These are phyloP conservation scores for Metarhizium album DNA, from an alignment of 2,329 filamentous ascomycete genomes.

Conservation along the genomic window DNA sequence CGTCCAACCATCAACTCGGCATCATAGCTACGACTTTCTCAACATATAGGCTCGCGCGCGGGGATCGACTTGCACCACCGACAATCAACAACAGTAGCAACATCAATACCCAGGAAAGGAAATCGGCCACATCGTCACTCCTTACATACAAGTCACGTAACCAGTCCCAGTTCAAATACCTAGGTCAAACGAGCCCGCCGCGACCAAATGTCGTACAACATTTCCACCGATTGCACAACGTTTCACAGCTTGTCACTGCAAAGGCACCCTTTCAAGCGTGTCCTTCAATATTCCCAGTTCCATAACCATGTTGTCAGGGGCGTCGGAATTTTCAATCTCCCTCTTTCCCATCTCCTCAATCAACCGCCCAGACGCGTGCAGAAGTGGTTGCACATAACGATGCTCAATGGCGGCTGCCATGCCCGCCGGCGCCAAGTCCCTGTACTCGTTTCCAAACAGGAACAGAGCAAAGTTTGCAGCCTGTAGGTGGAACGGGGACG, in stretches of 20 bases:
- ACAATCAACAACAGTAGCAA: background rate
- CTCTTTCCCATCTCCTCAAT: constrained; percentile 20
- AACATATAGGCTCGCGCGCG: no score
- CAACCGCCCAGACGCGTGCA: constrained; percentile 29
- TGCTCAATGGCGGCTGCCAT: constrained; percentile 48
- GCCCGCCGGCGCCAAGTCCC: constrained; percentile 40
- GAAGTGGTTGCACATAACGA: constrained; percentile 45
- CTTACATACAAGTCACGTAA: background rate
- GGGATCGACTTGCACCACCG: background rate
- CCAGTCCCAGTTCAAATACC: background rate
- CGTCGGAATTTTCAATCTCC: constrained; percentile 19
- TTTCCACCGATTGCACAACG: background rate
- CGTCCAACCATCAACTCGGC: no score
- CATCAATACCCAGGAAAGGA: background rate
- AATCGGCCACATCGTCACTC: background rate
- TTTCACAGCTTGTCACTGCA: constrained; percentile 20
- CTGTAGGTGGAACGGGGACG: constrained; percentile 45
- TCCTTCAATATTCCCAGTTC: constrained; percentile 32
- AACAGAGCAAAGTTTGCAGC: constrained; percentile 51
- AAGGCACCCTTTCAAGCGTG: constrained; percentile 28
- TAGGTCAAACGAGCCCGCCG: background rate
- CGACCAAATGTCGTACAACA: background rate
- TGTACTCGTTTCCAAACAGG: constrained; percentile 35
- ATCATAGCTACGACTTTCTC: no score
- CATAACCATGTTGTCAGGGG: constrained; percentile 21